Percentiles rank a stretch among this genome's conserved stretches.
phyloP scores from a whole-genome alignment of 805 yeast species.

The Blastobotrys mokoenaii region DNA sequence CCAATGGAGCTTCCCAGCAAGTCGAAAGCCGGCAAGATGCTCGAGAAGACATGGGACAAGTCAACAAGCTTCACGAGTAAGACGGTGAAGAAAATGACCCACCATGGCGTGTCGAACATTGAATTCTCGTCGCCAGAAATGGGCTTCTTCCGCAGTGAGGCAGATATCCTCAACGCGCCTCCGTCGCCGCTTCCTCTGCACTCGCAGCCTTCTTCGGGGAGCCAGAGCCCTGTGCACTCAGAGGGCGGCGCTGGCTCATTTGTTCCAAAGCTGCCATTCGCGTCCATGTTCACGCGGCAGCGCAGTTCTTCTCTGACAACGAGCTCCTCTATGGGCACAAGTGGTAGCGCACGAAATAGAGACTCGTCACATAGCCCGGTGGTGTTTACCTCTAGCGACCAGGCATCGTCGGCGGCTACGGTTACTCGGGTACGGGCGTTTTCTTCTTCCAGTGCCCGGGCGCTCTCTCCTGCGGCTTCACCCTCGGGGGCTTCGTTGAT shows the following conservation, averaged over 20 bases:
- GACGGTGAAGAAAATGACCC: slow-evolving; percentile 13
- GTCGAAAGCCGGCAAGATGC: slow-evolving; percentile 13
- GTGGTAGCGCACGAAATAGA: no score
- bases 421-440: slow-evolving; percentile 19
- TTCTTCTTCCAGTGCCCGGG: slow-evolving; percentile 21
- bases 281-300: slow-evolving; percentile 3
- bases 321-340: neutral
- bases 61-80: slow-evolving; percentile 13
- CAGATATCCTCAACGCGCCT: slow-evolving; percentile 15
- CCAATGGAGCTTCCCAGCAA: slow-evolving; percentile 21
- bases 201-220: neutral
- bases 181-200: slow-evolving; percentile 2
- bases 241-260: neutral
- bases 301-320: neutral
- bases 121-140: slow-evolving; percentile 19
- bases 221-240: no score
- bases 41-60: slow-evolving; percentile 36
- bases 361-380: neutral
- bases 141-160: slow-evolving; percentile 23
- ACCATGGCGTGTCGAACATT: slow-evolving; percentile 8
- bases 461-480: slow-evolving; percentile 14
- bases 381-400: neutral
- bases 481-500: neutral
- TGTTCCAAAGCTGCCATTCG: neutral
- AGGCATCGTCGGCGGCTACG: neutral